phyloP scores from a whole-genome alignment of 192 early-diverging fungal species.

The Backusella psychrophila region DNA sequence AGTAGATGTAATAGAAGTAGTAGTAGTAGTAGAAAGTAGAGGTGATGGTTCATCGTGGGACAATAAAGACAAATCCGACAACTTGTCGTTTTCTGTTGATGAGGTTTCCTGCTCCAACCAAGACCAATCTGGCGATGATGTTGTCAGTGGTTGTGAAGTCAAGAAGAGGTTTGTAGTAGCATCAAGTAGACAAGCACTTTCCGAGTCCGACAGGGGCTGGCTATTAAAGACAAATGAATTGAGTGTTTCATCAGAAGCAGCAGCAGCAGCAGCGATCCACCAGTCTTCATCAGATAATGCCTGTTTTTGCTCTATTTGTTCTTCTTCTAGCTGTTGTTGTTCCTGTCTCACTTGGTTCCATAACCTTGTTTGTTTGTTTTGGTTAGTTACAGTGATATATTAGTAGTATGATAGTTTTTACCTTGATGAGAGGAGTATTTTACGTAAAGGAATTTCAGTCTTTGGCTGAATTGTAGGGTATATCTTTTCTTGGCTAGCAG shows the following conservation, averaged over 20 bases:
- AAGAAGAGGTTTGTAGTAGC: constrained; percentile 5
- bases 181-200: constrained; percentile 4
- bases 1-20: not conserved
- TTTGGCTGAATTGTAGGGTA: constrained; percentile 9
- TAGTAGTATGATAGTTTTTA: not conserved
- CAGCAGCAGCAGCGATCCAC: not conserved
- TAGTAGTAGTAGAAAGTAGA: not conserved
- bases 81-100: not conserved
- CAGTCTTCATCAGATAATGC: constrained; percentile 7
- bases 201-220: constrained; percentile 1
- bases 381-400: not conserved
- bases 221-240: constrained; percentile 2
- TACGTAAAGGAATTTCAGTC: constrained; percentile 11
- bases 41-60: not conserved
- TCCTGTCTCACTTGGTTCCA: not conserved
- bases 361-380: not conserved
- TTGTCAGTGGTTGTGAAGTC: not conserved
- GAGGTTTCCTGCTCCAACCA: not conserved
- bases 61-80: not conserved
- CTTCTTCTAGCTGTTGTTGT: not conserved
- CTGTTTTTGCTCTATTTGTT: not conserved
- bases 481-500: constrained; percentile 20
- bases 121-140: not conserved
- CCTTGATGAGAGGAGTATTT: constrained; percentile 14
- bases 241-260: constrained; percentile 4